A percentile compares a stretch with the other conserved stretches of the same genome.
phyloP scores from a whole-genome alignment of 2,329 filamentous ascomycete species.

The Ophiostoma populinum region DNA sequence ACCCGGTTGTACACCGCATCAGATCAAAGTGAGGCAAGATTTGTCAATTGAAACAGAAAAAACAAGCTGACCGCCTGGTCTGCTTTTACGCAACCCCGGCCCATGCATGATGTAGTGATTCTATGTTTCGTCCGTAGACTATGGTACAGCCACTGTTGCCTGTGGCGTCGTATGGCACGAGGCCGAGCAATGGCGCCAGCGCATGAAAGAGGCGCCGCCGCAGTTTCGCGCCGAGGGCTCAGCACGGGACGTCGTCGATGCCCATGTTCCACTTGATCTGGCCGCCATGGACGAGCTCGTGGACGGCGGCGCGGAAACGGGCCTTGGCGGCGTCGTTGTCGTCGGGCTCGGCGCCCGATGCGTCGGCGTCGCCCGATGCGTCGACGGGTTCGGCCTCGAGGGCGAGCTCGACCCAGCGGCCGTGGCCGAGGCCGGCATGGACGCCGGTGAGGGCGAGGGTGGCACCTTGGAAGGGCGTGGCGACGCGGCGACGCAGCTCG shows the following conservation, averaged over 20 bases:
- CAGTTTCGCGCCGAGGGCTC: neutral
- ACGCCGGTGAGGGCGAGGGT: slow-evolving; percentile 33
- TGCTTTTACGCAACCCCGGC: too few species aligned
- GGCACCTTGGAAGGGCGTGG: slow-evolving; percentile 25
- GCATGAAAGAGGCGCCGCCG: too few species aligned
- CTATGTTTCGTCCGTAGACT: too few species aligned
- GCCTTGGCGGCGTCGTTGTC: neutral
- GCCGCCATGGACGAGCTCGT: slow-evolving; percentile 6
- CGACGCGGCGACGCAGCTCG: slow-evolving; percentile 31
- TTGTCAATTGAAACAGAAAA: neutral
- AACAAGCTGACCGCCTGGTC: neutral
- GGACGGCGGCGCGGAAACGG: slow-evolving; percentile 5
- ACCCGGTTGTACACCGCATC: too few species aligned
- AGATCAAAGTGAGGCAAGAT: neutral
- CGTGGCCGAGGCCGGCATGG: slow-evolving; percentile 32
- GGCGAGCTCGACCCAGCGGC: slow-evolving; percentile 31
- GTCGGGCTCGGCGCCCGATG: too few species aligned
- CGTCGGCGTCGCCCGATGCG: neutral
- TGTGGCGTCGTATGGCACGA: too few species aligned
- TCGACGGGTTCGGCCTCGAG: slow-evolving; percentile 22
- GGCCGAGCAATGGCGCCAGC: too few species aligned
- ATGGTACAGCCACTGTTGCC: too few species aligned
- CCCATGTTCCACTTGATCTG: slow-evolving; percentile 7
- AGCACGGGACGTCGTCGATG: neutral
- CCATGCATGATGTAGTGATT: too few species aligned